phyloP scores from a whole-genome alignment of 2,329 filamentous ascomycete species.

The Epichloe aotearoae region DNA sequence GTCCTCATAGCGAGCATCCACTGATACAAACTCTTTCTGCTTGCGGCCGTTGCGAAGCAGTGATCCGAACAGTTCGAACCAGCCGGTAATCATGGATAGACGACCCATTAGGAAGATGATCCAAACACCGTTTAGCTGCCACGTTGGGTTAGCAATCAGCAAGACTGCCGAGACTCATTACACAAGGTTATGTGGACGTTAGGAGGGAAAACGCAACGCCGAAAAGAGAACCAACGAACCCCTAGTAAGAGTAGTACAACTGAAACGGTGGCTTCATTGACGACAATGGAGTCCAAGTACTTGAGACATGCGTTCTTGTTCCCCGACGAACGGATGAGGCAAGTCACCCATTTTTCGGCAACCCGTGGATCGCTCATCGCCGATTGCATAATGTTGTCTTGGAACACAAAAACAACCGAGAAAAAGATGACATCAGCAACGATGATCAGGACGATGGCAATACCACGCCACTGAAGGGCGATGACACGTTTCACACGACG shows the following conservation, averaged over 20 bases:
- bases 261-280: conserved; percentile 63
- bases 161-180: conserved; percentile 3
- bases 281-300: conserved; percentile 46
- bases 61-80: conserved; percentile 51
- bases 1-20: conserved; percentile 55
- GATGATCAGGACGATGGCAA: conserved; percentile 80
- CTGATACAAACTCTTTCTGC: conserved; percentile 76
- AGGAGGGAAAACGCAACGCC: neutral
- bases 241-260: conserved; percentile 74
- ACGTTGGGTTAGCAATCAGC: conserved; percentile 10
- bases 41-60: conserved; percentile 28
- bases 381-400: conserved; percentile 59
- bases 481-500: conserved; percentile 76
- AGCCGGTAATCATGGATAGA: conserved; percentile 73
- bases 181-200: neutral
- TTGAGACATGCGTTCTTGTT: conserved; percentile 55
- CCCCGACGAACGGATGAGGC: conserved; percentile 41
- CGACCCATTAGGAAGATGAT: conserved; percentile 69
- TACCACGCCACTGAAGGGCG: conserved; percentile 86
- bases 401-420: conserved; percentile 76
- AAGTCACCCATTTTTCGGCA: conserved; percentile 55
- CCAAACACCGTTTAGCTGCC: conserved; percentile 71
- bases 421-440: conserved; percentile 90
- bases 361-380: conserved; percentile 39
- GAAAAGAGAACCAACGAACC: conserved; percentile 24